Conservation (phyloP, 1,139 yeast genomes). For the Zygoascus sp. region DNA sequence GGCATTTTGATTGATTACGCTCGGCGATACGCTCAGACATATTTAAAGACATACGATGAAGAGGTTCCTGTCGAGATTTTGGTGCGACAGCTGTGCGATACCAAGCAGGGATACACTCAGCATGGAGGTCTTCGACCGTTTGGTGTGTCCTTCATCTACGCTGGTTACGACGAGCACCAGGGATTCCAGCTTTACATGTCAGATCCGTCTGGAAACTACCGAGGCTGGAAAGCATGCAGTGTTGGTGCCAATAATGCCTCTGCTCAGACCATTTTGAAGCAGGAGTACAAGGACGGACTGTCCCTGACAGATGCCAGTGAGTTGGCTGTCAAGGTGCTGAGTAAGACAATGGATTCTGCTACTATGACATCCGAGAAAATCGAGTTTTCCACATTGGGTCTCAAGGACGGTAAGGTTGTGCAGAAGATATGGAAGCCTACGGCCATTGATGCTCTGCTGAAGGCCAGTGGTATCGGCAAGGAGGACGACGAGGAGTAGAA, state of each 20-base stretch:
- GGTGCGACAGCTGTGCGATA: slow-evolving; percentile 84
- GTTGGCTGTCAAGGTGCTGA: slow-evolving; percentile 83
- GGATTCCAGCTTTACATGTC: slow-evolving; percentile 92
- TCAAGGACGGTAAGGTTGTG: slow-evolving; percentile 48
- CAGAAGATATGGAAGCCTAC: slow-evolving; percentile 76
- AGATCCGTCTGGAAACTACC: slow-evolving; percentile 95
- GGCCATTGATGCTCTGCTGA: slow-evolving; percentile 71
- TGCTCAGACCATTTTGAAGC: slow-evolving; percentile 91
- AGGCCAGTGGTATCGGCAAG: slow-evolving; percentile 65
- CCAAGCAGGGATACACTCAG: slow-evolving; percentile 97
- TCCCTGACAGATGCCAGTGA: slow-evolving; percentile 75
- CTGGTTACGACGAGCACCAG: slow-evolving; percentile 88
- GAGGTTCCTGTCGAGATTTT: slow-evolving; percentile 88
- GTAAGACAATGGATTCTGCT: slow-evolving; percentile 91
- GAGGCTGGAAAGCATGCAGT: slow-evolving; percentile 98
- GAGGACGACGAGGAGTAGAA: slow-evolving; percentile 46
- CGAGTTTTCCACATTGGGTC: slow-evolving; percentile 78
- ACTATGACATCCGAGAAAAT: slow-evolving; percentile 81
- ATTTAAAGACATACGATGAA: slow-evolving; percentile 80
- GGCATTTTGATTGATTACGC: slow-evolving; percentile 85
- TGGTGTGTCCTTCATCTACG: slow-evolving; percentile 94
- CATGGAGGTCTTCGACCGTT: slow-evolving; percentile 98
- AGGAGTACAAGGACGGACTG: slow-evolving; percentile 71
- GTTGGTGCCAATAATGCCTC: slow-evolving; percentile 96
- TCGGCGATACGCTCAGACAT: slow-evolving; percentile 78